Evolutionary conservation across 2,329 filamentous ascomycete genomes (phyloP), one percentile per base, ranked within the genome.

Genomic region (Paecilomyces sp.): DNA sequence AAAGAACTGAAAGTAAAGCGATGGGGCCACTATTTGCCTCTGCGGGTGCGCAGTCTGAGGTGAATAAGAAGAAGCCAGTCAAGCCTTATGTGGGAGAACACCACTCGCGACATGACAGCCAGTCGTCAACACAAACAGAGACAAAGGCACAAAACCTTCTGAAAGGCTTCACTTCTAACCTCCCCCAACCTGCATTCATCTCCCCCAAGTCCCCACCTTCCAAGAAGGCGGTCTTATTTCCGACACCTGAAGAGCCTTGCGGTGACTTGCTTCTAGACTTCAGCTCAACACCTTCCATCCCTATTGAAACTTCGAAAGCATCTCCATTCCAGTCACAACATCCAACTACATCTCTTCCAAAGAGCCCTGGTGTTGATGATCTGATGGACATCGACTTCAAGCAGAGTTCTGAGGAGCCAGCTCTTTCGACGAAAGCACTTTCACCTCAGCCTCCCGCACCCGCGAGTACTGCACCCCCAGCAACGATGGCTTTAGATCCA

Each of bases 241-340:
- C 41, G 18, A 47, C 41, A 22, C 41, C 41, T 47, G 41, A 47
- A 47, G n/a, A 47, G n/a, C 41, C 41, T n/a, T 47, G 41, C 9
- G 47, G 33, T 52, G 61, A 54, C n/a, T 50, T 64, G n/a, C 65
- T 71, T 25, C 57, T 71, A 25, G 66, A 67, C 58, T 56, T 70
- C 15, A 60, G 57, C 18, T 47, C 33, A 31, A 57, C 65, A 28
- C 60, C 65, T 53, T 60, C 64, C 30, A 8, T 57, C 25, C 31
- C 55, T 25, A 1, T n/a, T 33, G 15, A 54, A 5, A 56, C 56
- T 28, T 34, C 22, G 18, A 30, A 47, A 47, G 41, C 41, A 22
- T 47, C 41, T 47, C n/a, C 36, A 4, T 47, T 47, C 41, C 18
- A 36, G 3, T 36, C 18, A 24, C 18, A 18, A 25, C 12, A 53